Evolutionary conservation across 1,139 yeast genomes (phyloP).

Genomic region (Candida sojae): DNA sequence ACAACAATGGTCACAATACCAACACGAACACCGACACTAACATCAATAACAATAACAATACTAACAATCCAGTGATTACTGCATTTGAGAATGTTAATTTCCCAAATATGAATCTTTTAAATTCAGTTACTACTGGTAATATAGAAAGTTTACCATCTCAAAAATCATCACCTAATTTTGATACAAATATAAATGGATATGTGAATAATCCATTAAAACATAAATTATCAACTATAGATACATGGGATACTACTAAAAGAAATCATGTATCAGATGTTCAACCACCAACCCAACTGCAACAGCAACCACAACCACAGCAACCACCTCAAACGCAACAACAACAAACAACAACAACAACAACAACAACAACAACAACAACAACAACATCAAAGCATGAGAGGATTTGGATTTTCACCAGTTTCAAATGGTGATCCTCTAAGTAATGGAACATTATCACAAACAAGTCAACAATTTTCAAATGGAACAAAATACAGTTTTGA

Average conservation of each 20-base stretch:
- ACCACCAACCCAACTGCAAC: conserved; percentile 1
- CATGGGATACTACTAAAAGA: conserved; percentile 3
- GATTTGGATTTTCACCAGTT: conserved; percentile 1
- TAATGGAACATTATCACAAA: not conserved
- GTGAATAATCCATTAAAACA: conserved; percentile 4
- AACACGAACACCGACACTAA: not conserved
- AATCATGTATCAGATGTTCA: not conserved
- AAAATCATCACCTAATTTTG: not conserved
- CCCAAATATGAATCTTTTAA: not conserved
- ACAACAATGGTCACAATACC: too few relatives aligned
- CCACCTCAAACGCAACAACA: too few relatives aligned
- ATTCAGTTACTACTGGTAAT: not conserved
- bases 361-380: not conserved
- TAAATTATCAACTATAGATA: conserved; percentile 5
- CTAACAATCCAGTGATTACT: not conserved
- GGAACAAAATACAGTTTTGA: not conserved
- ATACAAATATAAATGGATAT: not conserved
- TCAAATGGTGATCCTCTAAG: not conserved
- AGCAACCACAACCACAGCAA: not conserved
- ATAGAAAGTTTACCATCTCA: not conserved
- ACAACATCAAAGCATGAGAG: not conserved
- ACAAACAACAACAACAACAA: not conserved
- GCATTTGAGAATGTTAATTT: not conserved
- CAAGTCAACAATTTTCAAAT: not conserved
- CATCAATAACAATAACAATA: not conserved